A percentile compares a stretch with the other conserved stretches of the same genome.
Evolutionary conservation across 305 asterid species (phyloP).

Genomic region (Fraxinus platypoda): DNA sequence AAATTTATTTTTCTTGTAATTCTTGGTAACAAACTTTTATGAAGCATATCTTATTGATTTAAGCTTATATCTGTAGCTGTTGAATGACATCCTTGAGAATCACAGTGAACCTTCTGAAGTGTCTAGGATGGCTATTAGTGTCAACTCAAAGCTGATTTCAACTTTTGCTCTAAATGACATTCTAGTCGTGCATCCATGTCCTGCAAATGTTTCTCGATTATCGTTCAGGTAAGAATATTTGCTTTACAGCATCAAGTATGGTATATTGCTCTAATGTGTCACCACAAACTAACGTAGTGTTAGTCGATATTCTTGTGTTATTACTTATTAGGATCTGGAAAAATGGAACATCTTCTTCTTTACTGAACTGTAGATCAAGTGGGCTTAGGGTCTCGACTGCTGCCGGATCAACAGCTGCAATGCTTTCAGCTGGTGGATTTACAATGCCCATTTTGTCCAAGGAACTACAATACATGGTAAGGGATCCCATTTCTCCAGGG

Average conservation of each 20-base stretch:
- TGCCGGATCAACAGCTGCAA: slow-evolving; percentile 96
- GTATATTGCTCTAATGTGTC: not conserved
- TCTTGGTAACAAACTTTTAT: not conserved
- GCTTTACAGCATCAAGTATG: not conserved
- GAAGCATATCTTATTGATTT: not conserved
- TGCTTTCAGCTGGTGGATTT: slow-evolving; percentile 82
- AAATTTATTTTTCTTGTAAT: not conserved
- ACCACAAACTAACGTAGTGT: not conserved
- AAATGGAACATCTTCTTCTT: slow-evolving; percentile 42
- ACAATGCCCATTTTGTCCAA: slow-evolving; percentile 65
- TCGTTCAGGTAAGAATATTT: slow-evolving; percentile 54
- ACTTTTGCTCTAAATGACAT: slow-evolving; percentile 46
- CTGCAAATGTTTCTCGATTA: slow-evolving; percentile 75
- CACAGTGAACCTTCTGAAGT: slow-evolving; percentile 53
- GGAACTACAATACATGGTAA: slow-evolving; percentile 83
- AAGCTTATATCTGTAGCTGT: slow-evolving; percentile 31
- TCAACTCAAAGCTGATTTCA: slow-evolving; percentile 49
- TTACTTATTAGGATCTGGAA: slow-evolving; percentile 38
- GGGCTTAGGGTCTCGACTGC: slow-evolving; percentile 89
- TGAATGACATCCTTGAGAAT: slow-evolving; percentile 57
- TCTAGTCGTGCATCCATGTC: slow-evolving; percentile 71
- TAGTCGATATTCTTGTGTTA: not conserved
- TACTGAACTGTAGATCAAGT: slow-evolving; percentile 77
- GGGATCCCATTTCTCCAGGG: slow-evolving; percentile 77
- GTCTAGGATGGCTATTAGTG: slow-evolving; percentile 59